These are phyloP conservation scores for Didymosphaeria variabile DNA, from an alignment of 2,329 filamentous ascomycete genomes.

Conservation along the genomic window DNA sequence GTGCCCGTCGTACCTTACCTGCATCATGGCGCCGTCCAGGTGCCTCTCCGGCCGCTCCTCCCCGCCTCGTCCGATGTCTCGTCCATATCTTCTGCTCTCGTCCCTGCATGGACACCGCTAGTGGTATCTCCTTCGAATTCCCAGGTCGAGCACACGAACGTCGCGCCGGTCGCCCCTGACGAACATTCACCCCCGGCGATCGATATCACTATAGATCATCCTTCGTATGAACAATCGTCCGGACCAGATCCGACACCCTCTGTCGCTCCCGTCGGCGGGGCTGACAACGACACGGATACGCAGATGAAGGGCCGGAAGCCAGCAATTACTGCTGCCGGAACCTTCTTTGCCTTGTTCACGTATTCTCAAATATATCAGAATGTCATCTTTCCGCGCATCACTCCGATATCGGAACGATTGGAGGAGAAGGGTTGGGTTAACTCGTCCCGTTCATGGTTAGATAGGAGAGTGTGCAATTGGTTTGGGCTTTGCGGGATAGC, in stretches of 20 bases:
- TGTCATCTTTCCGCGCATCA: constrained; percentile 42
- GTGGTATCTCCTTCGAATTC: constrained; percentile 28
- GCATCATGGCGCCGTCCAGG: constrained; percentile 47
- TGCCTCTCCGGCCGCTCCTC: constrained; percentile 40
- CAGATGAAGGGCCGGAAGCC: constrained; percentile 50
- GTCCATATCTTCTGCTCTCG: constrained; percentile 31
- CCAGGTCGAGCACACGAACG: constrained; percentile 23
- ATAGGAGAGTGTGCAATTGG: constrained; percentile 72
- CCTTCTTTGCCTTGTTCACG: constrained; percentile 48
- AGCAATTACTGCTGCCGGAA: constrained; percentile 44
- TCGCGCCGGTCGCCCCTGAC: constrained; percentile 42
- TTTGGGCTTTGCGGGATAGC: constrained; percentile 80
- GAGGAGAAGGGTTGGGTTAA: constrained; percentile 49
- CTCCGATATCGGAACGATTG: constrained; percentile 40
- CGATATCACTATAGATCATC: constrained; percentile 37
- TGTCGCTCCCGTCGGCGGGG: constrained; percentile 24
- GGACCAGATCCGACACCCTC: constrained; percentile 27
- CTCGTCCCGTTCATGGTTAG: constrained; percentile 51
- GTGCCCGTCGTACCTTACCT: constrained; percentile 48
- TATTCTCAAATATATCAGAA: constrained; percentile 50
- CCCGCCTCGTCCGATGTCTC: constrained; percentile 35
- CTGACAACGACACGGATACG: constrained; percentile 28
- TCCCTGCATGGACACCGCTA: constrained; percentile 38
- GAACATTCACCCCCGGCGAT: constrained; percentile 33
- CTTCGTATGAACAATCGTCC: constrained; percentile 33